A percentile compares a stretch with the other conserved stretches of the same genome.
Evolutionary conservation across 345 rosid genomes (phyloP).

Genomic region (Populus tremula): DNA sequence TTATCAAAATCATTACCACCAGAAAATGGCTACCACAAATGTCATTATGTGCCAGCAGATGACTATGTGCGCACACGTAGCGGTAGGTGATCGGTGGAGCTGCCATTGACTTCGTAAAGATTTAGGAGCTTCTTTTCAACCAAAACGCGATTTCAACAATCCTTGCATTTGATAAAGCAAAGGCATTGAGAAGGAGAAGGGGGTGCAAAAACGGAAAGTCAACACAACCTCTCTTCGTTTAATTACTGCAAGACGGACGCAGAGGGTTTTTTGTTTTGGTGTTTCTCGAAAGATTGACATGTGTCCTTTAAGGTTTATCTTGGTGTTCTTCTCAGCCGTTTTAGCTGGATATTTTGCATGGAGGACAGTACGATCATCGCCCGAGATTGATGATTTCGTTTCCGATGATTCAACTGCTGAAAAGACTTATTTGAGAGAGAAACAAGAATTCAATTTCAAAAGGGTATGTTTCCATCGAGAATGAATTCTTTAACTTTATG

Average conservation of each 20-base stretch:
- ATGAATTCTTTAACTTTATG: background rate
- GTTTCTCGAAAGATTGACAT: background rate
- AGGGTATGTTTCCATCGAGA: constrained; percentile 39
- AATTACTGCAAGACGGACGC: background rate
- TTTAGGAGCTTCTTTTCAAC: background rate
- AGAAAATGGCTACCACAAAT: too few species aligned
- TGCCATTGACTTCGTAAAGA: constrained; percentile 15
- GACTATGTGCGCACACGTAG: background rate
- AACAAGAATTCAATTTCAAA: constrained; percentile 40
- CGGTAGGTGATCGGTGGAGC: constrained; percentile 13
- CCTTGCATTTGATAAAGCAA: background rate
- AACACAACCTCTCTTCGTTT: background rate
- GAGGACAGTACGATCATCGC: constrained; percentile 68
- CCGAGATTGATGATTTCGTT: constrained; percentile 34
- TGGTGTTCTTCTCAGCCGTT: constrained; percentile 23
- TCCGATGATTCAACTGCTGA: constrained; percentile 41
- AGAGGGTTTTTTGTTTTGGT: background rate
- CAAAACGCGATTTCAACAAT: background rate
- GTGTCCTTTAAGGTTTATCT: constrained; percentile 31
- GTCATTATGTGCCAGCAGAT: too few species aligned
- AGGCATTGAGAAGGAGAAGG: background rate
- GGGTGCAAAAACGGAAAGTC: too few species aligned
- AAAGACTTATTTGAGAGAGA: constrained; percentile 28
- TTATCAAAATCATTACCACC: too few species aligned
- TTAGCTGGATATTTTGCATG: constrained; percentile 47